Evolutionary conservation across 305 asterid species (phyloP), one percentile per base, ranked within the genome.

Genomic region (Caryopteris hybrid): DNA sequence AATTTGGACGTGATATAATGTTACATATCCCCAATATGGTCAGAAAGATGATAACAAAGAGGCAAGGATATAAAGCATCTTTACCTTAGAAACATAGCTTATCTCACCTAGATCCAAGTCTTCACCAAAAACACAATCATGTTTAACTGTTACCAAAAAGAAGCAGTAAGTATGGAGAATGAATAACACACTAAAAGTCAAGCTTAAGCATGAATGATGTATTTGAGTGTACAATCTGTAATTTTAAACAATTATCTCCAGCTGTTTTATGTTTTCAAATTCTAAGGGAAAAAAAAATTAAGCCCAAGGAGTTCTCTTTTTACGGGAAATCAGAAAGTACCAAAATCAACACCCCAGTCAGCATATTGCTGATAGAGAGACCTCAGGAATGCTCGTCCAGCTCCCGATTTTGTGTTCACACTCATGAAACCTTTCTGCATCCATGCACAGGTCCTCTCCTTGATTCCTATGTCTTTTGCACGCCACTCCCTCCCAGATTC

Each of bases 401-500:
- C 99, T 77, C 96, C 97, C 59, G 73, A 77, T 61, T 73, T 74
- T 31, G 90, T 76, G 69, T 88, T 81, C 27, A 93, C 96, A 27
- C 99, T 85, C 99, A 93, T 93, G 85, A 93, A 93, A 61, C 97
- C 96, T 47, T 91, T 67, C 36, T 58, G 48, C 99, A 93, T 93
- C 99, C 99, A 93, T 5, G 85, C 76, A 47, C 99, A 93, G 46
- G 85, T 62, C 85, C 87, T 85, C 78, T 86, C 91, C 82, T 79
- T 76, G 16, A 88, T 72, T 54, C 97, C 96, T 64, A 93, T 63
- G 70, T 93, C 99, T 70, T 77, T 80, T 18, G 97, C 97, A 63
- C 22, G 34, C 95, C 96, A 93, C 58, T 67, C 36, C 60, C 80
- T 74, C 0, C 96, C 99, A 0, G 76, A 75, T 66, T 90, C 96